Evolutionary conservation across 2,329 filamentous ascomycete species (phyloP), one percentile per base, ranked within the genome.

Genomic region (Thermoascus crustaceus): DNA sequence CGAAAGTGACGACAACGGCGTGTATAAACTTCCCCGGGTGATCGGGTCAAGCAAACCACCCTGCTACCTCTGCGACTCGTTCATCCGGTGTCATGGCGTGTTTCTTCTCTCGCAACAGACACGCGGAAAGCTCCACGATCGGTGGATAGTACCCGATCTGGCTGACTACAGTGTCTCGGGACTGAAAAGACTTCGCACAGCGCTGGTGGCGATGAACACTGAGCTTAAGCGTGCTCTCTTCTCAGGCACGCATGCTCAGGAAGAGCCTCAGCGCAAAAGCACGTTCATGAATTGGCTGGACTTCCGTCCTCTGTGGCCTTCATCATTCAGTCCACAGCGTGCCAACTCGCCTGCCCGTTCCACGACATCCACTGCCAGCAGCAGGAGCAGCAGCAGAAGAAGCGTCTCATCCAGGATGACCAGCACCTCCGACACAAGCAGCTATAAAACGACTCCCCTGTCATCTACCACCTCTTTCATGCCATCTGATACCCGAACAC

Each of bases 31-130:
- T 10, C 47, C 47, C 9, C 35, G 47, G 18, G 40, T 43, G 2
- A 42, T 50, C 8, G 46, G 47, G 8, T 32, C 40, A 9, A 48
- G 45, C 33, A 51, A 49, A 37, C 34, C 42, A 1, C 39, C 47
- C 7, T 51, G 47, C 29, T 49, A 46, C 29, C 37, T 49, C 5
- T 51, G 47, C 34, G 35, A 45, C 35, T 26, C 42, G 16, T 47
- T 50, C 26, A 34, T 45, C 20, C 21, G 24, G n/a, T 24, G 14
- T 2, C 40, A 50, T 23, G 36, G 34, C 7, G 13, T 25, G 10
- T 48, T 36, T 34, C 38, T 25, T 21, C 35, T 47, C 2, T 38
- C 43, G 13, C 26, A n/a, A n/a, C 18, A 37, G 10, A 43, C 48
- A 3, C 45, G 48, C 25, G 37, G 42, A 11, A 30, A 33, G 10